Percentiles rank a stretch among this genome's conserved stretches.
Evolutionary conservation across 73 alveolate genomes (phyloP).

Genomic region (Uronychia setigera): DNA sequence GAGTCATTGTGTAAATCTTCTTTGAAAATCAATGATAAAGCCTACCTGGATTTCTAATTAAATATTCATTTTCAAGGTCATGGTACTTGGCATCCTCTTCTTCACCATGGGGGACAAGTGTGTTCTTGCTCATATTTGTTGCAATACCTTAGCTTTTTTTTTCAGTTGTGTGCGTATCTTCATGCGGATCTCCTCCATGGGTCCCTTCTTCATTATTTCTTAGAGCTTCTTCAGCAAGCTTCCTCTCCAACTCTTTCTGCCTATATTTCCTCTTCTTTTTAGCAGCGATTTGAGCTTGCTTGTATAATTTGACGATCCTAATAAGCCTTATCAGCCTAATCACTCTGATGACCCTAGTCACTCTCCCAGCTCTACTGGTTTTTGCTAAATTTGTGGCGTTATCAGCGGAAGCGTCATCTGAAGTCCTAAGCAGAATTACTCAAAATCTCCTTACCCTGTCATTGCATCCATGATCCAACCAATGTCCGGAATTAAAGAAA

Average conservation of each 20-base stretch:
- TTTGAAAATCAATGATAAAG: neutral
- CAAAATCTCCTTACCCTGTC: neutral
- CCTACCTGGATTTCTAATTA: neutral
- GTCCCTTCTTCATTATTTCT: neutral
- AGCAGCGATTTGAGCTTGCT: conserved; percentile 56
- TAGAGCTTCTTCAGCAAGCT: neutral
- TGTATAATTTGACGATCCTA: conserved; percentile 69
- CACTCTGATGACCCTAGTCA: conserved; percentile 75
- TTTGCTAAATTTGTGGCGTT: conserved; percentile 74
- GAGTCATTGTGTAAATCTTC: neutral
- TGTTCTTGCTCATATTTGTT: neutral
- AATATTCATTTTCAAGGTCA: neutral
- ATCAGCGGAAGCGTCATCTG: conserved; percentile 59
- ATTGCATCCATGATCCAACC: conserved; percentile 85
- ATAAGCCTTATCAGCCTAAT: conserved; percentile 75
- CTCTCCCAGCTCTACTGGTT: conserved; percentile 85
- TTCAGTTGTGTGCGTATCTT: neutral
- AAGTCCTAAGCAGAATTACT: neutral
- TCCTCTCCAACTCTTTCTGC: neutral
- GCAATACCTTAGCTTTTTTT: neutral
- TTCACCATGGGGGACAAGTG: neutral
- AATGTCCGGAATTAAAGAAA: conserved; percentile 86
- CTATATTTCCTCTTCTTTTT: neutral
- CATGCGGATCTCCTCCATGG: neutral
- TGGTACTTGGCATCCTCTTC: neutral